These are phyloP conservation scores for Ogataea wickerhamii DNA, from an alignment of 805 yeast genomes.

Conservation along the genomic window DNA sequence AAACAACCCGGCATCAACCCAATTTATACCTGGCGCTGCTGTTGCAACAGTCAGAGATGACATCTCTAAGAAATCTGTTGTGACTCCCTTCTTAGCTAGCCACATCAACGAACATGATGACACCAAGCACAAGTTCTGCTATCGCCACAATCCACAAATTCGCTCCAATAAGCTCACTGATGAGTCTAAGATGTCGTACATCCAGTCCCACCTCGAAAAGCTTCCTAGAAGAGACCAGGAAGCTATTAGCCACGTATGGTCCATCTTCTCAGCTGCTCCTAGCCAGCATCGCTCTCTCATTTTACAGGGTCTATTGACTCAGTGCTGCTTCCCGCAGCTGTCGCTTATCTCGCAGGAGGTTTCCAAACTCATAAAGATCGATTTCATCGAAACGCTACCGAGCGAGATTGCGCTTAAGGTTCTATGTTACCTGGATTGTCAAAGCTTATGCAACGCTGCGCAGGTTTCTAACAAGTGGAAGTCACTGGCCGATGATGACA, in stretches of 20 bases:
- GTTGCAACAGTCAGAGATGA: constrained; percentile 6
- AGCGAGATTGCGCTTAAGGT: constrained; percentile 81
- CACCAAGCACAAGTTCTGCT: constrained; percentile 71
- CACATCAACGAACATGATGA: constrained; percentile 42
- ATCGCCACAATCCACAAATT: constrained; percentile 89
- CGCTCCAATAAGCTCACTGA: constrained; percentile 64
- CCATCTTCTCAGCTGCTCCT: constrained; percentile 74
- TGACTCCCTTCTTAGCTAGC: constrained; percentile 34
- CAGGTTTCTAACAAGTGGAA: constrained; percentile 90
- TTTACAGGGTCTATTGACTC: constrained; percentile 76
- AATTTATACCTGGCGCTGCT: not conserved
- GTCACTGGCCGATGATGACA: constrained; percentile 86
- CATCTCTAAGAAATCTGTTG: constrained; percentile 20
- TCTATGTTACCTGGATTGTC: constrained; percentile 85
- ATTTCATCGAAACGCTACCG: constrained; percentile 82
- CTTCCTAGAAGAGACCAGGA: constrained; percentile 70
- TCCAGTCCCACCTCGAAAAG: constrained; percentile 54
- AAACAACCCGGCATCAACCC: not conserved
- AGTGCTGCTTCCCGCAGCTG: constrained; percentile 93
- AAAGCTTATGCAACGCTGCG: constrained; percentile 89
- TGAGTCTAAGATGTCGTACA: constrained; percentile 55
- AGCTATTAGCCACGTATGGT: constrained; percentile 80
- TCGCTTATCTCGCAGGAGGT: constrained; percentile 83
- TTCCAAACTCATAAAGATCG: constrained; percentile 75
- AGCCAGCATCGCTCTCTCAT: constrained; percentile 67